Conservation (phyloP, 1,284 basidiomycete genomes). For the Anthracocystis panici-leucophaei region DNA sequence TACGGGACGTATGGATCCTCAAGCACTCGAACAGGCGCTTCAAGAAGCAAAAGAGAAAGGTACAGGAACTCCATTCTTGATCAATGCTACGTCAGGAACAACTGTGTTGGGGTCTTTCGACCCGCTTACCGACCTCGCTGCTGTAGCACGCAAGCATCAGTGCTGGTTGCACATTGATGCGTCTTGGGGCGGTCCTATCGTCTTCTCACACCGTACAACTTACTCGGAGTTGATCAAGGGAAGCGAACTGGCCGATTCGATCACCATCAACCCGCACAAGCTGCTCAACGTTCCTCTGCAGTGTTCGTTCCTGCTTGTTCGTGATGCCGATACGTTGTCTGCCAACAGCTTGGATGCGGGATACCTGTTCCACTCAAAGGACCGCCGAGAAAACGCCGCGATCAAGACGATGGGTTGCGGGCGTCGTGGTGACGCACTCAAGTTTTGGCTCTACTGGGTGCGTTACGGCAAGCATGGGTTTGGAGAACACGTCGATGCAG, state of each 20-base stretch:
- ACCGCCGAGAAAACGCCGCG: slow-evolving; percentile 47
- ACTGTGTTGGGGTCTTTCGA: slow-evolving; percentile 71
- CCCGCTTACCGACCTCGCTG: slow-evolving; percentile 65
- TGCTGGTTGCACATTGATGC: slow-evolving; percentile 71
- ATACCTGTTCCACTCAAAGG: slow-evolving; percentile 70
- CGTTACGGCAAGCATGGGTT: slow-evolving; percentile 68
- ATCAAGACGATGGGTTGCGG: slow-evolving; percentile 70
- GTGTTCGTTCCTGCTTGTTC: slow-evolving; percentile 70
- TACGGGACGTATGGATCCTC: slow-evolving; percentile 57
- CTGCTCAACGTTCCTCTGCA: slow-evolving; percentile 70
- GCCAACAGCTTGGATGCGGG: slow-evolving; percentile 70
- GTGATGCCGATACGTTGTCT: slow-evolving; percentile 62
- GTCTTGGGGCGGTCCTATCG: slow-evolving; percentile 70
- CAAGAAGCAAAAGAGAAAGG: slow-evolving; percentile 21
- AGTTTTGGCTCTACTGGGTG: slow-evolving; percentile 71
- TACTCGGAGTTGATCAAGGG: slow-evolving; percentile 61
- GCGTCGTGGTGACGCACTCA: slow-evolving; percentile 70
- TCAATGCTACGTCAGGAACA: slow-evolving; percentile 71
- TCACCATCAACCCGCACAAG: slow-evolving; percentile 71
- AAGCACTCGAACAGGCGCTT: slow-evolving; percentile 47
- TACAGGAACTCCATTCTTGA: slow-evolving; percentile 68
- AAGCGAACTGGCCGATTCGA: slow-evolving; percentile 64
- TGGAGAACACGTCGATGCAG: slow-evolving; percentile 63
- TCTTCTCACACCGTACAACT: slow-evolving; percentile 62
- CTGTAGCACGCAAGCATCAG: slow-evolving; percentile 54